phyloP scores from a whole-genome alignment of 2,329 filamentous ascomycete genomes.

The Setomelanomma holmii region DNA sequence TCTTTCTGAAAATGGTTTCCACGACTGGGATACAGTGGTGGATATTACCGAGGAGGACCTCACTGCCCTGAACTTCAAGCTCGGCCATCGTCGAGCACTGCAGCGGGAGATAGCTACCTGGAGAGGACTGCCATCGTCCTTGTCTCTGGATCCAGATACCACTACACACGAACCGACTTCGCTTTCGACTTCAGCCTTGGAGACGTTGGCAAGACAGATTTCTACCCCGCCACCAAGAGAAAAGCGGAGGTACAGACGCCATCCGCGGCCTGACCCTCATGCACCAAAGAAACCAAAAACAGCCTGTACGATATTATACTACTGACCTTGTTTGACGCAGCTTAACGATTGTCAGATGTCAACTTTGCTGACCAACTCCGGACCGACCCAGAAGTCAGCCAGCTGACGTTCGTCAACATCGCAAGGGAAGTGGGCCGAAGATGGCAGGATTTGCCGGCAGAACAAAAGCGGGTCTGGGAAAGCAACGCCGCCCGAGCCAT shows the following conservation, averaged over 20 bases:
- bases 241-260: constrained; percentile 48
- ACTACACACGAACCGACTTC: constrained; percentile 25
- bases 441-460: constrained; percentile 47
- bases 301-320: constrained; percentile 37
- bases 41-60: constrained; percentile 52
- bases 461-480: constrained; percentile 49
- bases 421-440: constrained; percentile 47
- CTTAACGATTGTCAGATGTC: constrained; percentile 41
- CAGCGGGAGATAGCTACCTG: constrained; percentile 51
- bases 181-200: constrained; percentile 40
- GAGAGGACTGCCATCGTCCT: constrained; percentile 37
- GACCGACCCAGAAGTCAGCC: constrained; percentile 42
- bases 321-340: background rate
- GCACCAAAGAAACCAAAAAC: constrained; percentile 52
- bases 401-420: constrained; percentile 49
- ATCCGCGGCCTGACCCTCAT: constrained; percentile 45
- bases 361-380: constrained; percentile 51
- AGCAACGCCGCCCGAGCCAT: constrained; percentile 46
- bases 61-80: constrained; percentile 46
- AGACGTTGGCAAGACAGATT: constrained; percentile 32
- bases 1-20: constrained; percentile 47
- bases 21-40: constrained; percentile 47
- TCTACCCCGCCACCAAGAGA: constrained; percentile 33
- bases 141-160: constrained; percentile 34
- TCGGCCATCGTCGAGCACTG: constrained; percentile 48